phyloP scores from a whole-genome alignment of 495 filamentous ascomycete genomes.

The Polyplosphaeria fusca region DNA sequence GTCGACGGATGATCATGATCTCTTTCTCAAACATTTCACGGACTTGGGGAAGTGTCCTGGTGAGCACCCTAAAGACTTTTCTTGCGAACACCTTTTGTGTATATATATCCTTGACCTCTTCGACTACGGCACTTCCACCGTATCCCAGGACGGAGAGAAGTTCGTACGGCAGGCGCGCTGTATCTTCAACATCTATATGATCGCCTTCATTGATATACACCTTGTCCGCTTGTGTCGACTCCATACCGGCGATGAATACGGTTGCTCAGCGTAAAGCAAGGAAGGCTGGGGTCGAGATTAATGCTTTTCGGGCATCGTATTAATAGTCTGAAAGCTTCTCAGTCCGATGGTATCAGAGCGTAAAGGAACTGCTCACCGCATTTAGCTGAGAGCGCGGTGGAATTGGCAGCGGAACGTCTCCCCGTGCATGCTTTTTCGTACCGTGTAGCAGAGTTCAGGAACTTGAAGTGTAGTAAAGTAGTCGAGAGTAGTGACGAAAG shows the following conservation, averaged over 20 bases:
- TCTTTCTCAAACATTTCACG: constrained; percentile 8
- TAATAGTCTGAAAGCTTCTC: too few relatives aligned
- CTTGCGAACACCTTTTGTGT: constrained; percentile 15
- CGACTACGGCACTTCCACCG: constrained; percentile 7
- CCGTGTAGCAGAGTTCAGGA: too few relatives aligned
- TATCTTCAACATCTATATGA: constrained; percentile 3
- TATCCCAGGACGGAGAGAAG: constrained; percentile 9
- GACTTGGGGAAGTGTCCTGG: not conserved
- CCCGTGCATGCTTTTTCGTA: too few relatives aligned
- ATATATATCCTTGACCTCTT: constrained; percentile 14
- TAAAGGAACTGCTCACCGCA: too few relatives aligned
- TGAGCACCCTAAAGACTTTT: constrained; percentile 2
- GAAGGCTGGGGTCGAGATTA: too few relatives aligned
- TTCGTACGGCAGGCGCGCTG: constrained; percentile 4
- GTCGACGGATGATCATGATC: constrained; percentile 13
- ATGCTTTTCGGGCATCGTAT: too few relatives aligned
- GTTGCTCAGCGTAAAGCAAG: too few relatives aligned
- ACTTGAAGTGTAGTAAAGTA: too few relatives aligned
- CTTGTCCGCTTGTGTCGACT: not conserved
- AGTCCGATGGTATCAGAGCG: too few relatives aligned
- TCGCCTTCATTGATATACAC: constrained; percentile 6
- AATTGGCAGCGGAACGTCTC: too few relatives aligned
- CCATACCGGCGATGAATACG: not conserved
- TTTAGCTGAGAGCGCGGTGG: too few relatives aligned
- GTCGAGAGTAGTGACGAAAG: too few relatives aligned